Base-by-base conservation (phyloP, 2,329 filamentous ascomycete species). In the Aspergillus fijiensis region DNA sequence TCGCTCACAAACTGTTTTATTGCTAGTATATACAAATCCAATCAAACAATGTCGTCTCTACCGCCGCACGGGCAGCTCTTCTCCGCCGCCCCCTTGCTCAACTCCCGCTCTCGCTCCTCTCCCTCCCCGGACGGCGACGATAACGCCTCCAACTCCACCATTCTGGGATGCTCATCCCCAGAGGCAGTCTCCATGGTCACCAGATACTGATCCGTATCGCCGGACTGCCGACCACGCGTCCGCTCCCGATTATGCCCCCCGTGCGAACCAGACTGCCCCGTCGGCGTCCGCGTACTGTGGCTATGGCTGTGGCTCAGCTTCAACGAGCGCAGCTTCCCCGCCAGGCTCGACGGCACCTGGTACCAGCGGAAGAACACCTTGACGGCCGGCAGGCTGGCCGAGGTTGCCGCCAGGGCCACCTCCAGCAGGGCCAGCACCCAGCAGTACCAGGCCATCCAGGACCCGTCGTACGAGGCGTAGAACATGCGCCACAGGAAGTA, bases 361-460 rank as follows among this genome's bases (percentile, higher is more conserved):
- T 42, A 59, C 51, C 25, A 39, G 4, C 47, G 35, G n/a, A 55
- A 54, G 31, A 60, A 58, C 2, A 60, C 55, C 19, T 57, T 57
- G 1, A 54, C 59, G 3, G 50, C 55, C 0, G 59, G 59, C 4
- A 60, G 7, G 23, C 59, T 58, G 3, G 59, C 57, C 3, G 55
- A 60, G 21, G 23, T 48, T 2, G 48, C 35, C 1, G 59, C 59
- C 9, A 60, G 50, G 9, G 53, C 35, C 16, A 60, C 21, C 45
- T 60, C 59, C 45, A 60, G 21, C 45, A 58, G 39, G 1, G 47
- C 59, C 16, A 60, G 10, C n/a, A 58, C 31, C 59, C 59, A 60
- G 6, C 55, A 58, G 16, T 60, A 60, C 59, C 59, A 60, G 19
- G n/a, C 55, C 7, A 29, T 33, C 59, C 59, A 58, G 11, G 50